Conservation (phyloP, 345 rosid genomes). For the Rhodamnia rubescens region DNA sequence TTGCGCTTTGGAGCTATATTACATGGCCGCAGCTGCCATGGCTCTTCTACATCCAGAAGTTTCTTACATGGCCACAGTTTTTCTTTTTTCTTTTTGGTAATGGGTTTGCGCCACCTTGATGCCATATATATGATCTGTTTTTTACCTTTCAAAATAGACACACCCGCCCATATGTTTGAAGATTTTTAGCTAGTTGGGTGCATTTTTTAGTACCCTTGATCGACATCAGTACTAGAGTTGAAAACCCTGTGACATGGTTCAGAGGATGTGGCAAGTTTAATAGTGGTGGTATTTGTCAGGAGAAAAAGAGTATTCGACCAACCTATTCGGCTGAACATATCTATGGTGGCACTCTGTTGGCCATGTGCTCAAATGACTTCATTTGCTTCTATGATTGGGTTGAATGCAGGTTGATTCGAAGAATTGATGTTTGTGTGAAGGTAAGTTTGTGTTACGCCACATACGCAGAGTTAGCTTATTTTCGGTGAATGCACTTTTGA, state of each 20-base stretch:
- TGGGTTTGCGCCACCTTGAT: not conserved
- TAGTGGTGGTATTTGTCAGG: conserved; percentile 42
- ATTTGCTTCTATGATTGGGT: conserved; percentile 99
- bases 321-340: conserved; percentile 91
- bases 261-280: conserved; percentile 4
- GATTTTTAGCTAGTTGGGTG: not conserved
- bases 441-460: conserved; percentile 18
- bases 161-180: not conserved
- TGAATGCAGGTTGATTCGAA: conserved; percentile 93
- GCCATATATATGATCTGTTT: not conserved
- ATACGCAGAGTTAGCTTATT: not conserved
- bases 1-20: not conserved
- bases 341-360: conserved; percentile 85
- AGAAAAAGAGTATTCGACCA: conserved; percentile 81
- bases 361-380: conserved; percentile 96
- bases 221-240: not conserved
- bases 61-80: not conserved
- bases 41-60: not conserved
- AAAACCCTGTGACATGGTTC: not conserved
- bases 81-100: not conserved
- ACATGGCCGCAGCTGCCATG: not conserved
- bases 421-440: conserved; percentile 96
- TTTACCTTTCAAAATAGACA: not conserved
- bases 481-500: not conserved
- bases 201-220: not conserved